A percentile compares a stretch with the other conserved stretches of the same genome.
phyloP scores from a whole-genome alignment of 2,329 filamentous ascomycete species.

The Alternaria rosae region DNA sequence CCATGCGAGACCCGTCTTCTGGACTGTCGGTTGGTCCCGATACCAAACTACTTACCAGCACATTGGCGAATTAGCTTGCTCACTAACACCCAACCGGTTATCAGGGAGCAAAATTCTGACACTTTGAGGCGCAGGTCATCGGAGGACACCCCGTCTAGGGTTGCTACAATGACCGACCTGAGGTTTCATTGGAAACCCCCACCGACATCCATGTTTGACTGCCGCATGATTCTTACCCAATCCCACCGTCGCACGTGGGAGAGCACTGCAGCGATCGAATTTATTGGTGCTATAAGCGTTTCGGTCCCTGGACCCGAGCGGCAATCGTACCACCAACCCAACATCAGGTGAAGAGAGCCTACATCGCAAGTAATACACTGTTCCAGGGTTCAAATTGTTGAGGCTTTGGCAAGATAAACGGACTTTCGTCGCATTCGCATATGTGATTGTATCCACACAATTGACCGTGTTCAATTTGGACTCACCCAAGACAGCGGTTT shows the following conservation, averaged over 20 bases:
- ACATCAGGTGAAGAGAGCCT: background rate
- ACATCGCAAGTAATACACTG: background rate
- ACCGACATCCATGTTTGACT: background rate
- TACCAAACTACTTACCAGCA: conserved; percentile 1
- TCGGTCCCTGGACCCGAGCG: background rate
- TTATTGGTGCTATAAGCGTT: background rate
- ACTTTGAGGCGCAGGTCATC: background rate
- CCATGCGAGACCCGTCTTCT: background rate
- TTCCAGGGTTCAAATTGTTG: background rate
- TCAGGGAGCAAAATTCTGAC: background rate
- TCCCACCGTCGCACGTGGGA: conserved; percentile 1
- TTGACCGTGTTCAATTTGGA: background rate
- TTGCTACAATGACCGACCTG: background rate
- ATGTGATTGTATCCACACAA: background rate
- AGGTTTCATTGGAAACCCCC: background rate
- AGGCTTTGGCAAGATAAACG: background rate
- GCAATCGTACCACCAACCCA: conserved; percentile 1
- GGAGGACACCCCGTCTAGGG: background rate
- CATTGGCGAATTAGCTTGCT: background rate
- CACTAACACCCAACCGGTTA: background rate
- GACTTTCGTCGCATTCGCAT: background rate
- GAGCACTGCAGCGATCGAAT: background rate
- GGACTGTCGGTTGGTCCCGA: conserved; percentile 3
- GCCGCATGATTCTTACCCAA: background rate
- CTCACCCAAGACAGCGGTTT: background rate